Evolutionary conservation across 1,139 yeast species (phyloP), one percentile per base, ranked within the genome.

Genomic region (Lodderomyces beijingensis): DNA sequence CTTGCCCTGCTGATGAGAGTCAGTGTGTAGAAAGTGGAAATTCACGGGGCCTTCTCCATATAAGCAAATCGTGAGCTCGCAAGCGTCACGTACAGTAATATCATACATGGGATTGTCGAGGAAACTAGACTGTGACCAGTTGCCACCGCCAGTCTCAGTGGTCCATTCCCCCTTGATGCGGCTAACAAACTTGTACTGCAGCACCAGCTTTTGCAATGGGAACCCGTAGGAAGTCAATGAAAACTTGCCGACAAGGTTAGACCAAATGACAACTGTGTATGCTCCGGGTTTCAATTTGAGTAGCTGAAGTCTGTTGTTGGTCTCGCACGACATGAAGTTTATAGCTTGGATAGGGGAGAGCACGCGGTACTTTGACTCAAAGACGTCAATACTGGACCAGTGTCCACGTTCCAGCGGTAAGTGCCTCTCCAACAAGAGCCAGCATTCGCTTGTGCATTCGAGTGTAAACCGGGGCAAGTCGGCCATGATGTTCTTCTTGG

Each of bases 41-140:
- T 44, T 18, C 49, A 50, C 16, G 38, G 40, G 38, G 6, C 41
- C 33, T 4, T 50, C 46, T 3, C 60, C 38, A 31, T 51, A 50
- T 4, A 71, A 37, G 2, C 50, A 52, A 4, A 69, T 25, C 7
- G 50, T 31, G 0, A 61, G 11, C 25, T 50, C 34, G 7, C 42
- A n/a, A 33, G 47, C 33, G 39, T 46, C 23, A 11, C 33, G 27
- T 33, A 57, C 46, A 38, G 47, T 45, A 50, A 59, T 32, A 27
- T 60, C 57, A 46, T 62, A 82, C 43, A 83, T 87, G 0, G 95
- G 94, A 44, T 84, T 85, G 25, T 60, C 52, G 22, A 72, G 57
- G 45, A 68, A 84, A 1, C 72, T 55, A 2, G 74, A 58, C 27
- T 62, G 43, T 0, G 71, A 45, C 74, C 79, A 74, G 41, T 68